Base-by-base conservation (phyloP, 2,329 filamentous ascomycete species). In the Huntiella moniliformis region DNA sequence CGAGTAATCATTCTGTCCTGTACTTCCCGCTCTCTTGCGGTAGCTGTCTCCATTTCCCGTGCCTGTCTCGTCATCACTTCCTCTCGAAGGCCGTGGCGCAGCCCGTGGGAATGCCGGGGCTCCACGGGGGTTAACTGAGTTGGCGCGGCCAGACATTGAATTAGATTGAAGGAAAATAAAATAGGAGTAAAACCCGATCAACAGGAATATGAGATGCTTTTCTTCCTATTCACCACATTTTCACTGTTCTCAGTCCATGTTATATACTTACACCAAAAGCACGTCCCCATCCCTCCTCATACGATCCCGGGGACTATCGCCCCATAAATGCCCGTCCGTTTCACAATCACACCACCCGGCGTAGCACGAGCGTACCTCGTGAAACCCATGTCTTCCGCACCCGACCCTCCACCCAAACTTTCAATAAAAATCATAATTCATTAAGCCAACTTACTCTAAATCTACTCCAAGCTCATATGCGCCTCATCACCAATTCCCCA, bases 401-500 rank as follows among this genome's bases (percentile, higher is more conserved):
- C 22, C 32, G 15, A 13, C 40, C 18, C 18, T 16, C 28, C n/a
- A 42, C 7, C 18, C 22, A 42, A 33, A 12, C 15, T 16, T 32
- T 33, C 31, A 15, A 18, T 15, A 32, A 41, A 22, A 35, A 18
- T 37, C 33, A 46, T 32, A 42, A 28, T 28, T 28, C 32, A 32
- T 34, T n/a, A 37, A 28, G 15, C 15, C 32, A 32, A 5, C 17
- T 31, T 36, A 31, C 13, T n/a, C 16, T 58, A 88, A 59, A 18
- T 28, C 28, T 58, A 88, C 60, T 88, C 84, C 53, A 93, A 63
- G 31, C 77, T 80, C 81, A 93, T 91, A 55, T 79, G 70, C 17
- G 81, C 76, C 56, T 93, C 85, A 57, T 94, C 86, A 1, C 82
- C 82, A 42, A 92, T 71, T 0, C 83, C 82, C 77, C 85, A 86